A percentile compares a stretch with the other conserved stretches of the same genome.
These are phyloP conservation scores for Zopfochytrium polystomum DNA, from an alignment of 371 early-diverging fungal species.

Conservation along the genomic window DNA sequence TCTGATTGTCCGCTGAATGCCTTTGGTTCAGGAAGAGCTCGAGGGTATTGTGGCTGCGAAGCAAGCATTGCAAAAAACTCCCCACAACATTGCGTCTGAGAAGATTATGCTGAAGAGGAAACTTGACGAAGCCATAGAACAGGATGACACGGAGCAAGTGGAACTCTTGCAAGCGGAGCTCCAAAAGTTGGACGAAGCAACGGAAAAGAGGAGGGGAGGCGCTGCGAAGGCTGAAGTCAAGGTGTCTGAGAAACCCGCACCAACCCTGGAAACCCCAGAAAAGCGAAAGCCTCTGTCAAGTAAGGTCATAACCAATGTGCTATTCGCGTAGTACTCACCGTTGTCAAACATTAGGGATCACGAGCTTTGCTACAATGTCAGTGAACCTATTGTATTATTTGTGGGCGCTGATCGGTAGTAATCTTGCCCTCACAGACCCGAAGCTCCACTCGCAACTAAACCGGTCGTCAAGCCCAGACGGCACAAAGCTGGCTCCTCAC, in stretches of 20 bases:
- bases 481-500: no score
- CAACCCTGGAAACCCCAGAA: no score
- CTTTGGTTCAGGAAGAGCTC: slow-evolving; percentile 19
- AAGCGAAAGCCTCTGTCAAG: not conserved
- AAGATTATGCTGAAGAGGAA: slow-evolving; percentile 13
- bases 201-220: slow-evolving; percentile 11
- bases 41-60: slow-evolving; percentile 24
- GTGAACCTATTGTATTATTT: no score
- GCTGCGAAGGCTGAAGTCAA: not conserved
- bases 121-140: slow-evolving; percentile 15
- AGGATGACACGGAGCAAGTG: not conserved
- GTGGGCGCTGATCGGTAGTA: no score
- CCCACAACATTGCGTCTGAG: slow-evolving; percentile 18
- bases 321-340: no score
- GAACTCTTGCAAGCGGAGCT: slow-evolving; percentile 6
- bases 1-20: no score
- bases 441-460: no score
- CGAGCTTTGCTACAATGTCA: no score
- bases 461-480: no score
- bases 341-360: no score
- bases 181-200: slow-evolving; percentile 15
- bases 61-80: not conserved
- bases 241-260: not conserved
- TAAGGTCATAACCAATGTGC: not conserved
- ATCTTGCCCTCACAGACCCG: no score